A percentile compares a stretch with the other conserved stretches of the same genome.
Conservation (phyloP, 768 basidiomycete species). For the Lyophyllum shimeji region DNA sequence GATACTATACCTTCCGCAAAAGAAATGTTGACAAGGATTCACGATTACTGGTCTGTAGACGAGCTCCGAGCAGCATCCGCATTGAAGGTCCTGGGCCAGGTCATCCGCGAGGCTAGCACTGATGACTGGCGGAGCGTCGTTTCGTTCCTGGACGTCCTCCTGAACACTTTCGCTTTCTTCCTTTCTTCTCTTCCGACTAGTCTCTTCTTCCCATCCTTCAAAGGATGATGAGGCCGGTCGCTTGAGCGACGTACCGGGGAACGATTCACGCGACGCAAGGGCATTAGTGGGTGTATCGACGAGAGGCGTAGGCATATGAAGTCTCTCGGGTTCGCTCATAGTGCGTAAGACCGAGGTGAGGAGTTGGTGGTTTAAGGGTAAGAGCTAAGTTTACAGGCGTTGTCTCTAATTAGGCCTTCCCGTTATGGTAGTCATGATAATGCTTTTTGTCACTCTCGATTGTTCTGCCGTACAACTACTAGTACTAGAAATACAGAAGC, state of each 20-base stretch:
- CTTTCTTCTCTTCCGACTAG: slow-evolving; percentile 61
- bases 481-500: slow-evolving; percentile 12
- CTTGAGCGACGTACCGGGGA: slow-evolving; percentile 38
- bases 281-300: slow-evolving; percentile 18
- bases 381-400: slow-evolving; percentile 15
- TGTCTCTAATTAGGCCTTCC: slow-evolving; percentile 23
- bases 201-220: slow-evolving; percentile 44
- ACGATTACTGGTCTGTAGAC: slow-evolving; percentile 83
- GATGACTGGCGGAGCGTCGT: slow-evolving; percentile 10
- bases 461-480: slow-evolving; percentile 1
- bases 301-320: slow-evolving; percentile 16
- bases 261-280: slow-evolving; percentile 9
- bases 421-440: slow-evolving; percentile 19
- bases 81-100: slow-evolving; percentile 74
- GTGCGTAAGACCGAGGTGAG: slow-evolving; percentile 3
- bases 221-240: slow-evolving; percentile 63
- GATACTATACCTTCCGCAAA: slow-evolving; percentile 74
- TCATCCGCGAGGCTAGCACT: slow-evolving; percentile 50
- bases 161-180: slow-evolving; percentile 33
- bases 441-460: slow-evolving; percentile 1
- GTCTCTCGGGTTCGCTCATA: slow-evolving; percentile 14
- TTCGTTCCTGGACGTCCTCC: slow-evolving; percentile 3
- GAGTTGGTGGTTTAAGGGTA: slow-evolving; percentile 19
- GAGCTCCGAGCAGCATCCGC: slow-evolving; percentile 82
- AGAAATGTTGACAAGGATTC: slow-evolving; percentile 86